Base-by-base conservation (phyloP, 306 rosid species). In the Rubus parviflorus region DNA sequence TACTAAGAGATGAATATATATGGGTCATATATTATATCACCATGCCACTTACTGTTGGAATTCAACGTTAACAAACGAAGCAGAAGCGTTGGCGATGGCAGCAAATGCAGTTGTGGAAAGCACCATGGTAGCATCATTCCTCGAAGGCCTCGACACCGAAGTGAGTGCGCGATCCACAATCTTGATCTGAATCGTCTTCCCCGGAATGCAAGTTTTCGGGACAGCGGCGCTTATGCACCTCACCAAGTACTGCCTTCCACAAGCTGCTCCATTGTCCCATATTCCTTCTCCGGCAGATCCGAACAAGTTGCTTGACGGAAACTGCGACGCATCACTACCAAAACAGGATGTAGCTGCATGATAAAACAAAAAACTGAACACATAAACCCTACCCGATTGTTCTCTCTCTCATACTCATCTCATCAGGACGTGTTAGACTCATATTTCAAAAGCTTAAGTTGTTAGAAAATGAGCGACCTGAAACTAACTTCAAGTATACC, bases 261-360 rank as follows among this genome's bases (percentile, higher is more conserved):
- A 91, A 0, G 98, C 90, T 0, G 98, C 97, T 0, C 98, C 98
- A 42, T 91, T 94, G 81, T 94, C 96, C 98, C 97, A 94, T 69
- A 90, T 82, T 5, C 92, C 97, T 20, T 90, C 98, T 2, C 98
- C 96, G 0, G 93, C 98, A 0, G 97, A 61, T 13, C 79, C 98
- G 6, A 93, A 92, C 83, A 92, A 30, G 81, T 85, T 87, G 86
- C 52, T 85, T 0, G 93, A 56, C 2, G 95, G 97, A 11, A 89
- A 89, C 74, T 84, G 69, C 0, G 84, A 76, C 5, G 83, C 62
- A 1, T 81, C 91, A 23, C 76, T 70, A 0, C 89, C 95, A 10
- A 23, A 81, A 72, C 97, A 92, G 1, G 87, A 83, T 0, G 95
- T 88, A 4, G 97, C 94, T 92, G 87, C 49, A 10, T 20, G 52